Evolutionary conservation across 306 rosid species (phyloP), one percentile per base, ranked within the genome.

Genomic region (Medicago lupulina): DNA sequence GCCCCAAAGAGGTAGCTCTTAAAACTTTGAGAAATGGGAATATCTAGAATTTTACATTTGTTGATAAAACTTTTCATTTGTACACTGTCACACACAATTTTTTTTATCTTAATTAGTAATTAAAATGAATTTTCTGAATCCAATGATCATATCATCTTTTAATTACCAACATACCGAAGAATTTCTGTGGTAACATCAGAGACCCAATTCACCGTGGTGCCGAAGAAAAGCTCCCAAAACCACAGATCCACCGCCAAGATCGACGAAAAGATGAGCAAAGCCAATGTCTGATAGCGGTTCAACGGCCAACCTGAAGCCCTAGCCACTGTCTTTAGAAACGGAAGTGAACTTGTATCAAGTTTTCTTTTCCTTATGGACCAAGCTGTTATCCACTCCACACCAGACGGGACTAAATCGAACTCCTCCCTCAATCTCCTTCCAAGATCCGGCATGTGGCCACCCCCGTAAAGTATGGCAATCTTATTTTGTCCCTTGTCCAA

Each of bases 401-500:
- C 79, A 18, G 92, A 83, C 23, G 98, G 98, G 65, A 58, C 18
- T 62, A 95, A 89, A 54, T 90, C 96, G 70, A 92, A 88, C 78
- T 92, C 97, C 74, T 90, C 97, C 81, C 91, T 83, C 38, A 92
- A 78, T 72, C 99, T 86, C 84, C 96, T 81, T 23, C 96, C 99
- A 11, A 95, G 84, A 76, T 95, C 99, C 1, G 97, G 97, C 98
- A 95, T 95, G 90, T 95, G 98, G 51, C 98, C 98, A 12, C 97
- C 98, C 9, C 98, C 98, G 18, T 95, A 95, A 15, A 95, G 97
- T 77, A 95, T 87, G 16, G 97, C 98, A 53, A 95, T 95, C 85
- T 66, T 95, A 51, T 90, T 90, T 79, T 86, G 81, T 43, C 98
- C 97, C 3, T 90, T 88, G 7, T 84, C 84, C 10, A 95, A 75